Percentiles rank a stretch among this genome's conserved stretches.
Conservation (phyloP, 2,329 filamentous ascomycete genomes). For the Trichophyton verrucosum region DNA sequence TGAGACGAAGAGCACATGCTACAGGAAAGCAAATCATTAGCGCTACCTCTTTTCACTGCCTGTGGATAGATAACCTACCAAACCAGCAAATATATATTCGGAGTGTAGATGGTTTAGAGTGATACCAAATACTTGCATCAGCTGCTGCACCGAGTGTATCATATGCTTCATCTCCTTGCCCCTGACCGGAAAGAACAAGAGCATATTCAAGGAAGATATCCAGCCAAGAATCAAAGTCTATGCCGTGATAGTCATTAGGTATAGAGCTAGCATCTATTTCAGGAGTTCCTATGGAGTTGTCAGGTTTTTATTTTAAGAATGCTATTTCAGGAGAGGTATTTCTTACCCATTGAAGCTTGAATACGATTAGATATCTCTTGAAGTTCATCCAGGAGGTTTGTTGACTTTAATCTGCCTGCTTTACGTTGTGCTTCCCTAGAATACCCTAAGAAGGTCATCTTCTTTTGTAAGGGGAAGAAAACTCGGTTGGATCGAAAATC, state of each 20-base stretch:
- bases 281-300: conserved; percentile 7
- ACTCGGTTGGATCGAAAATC: conserved; percentile 49
- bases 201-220: conserved; percentile 84
- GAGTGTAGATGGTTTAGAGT: conserved; percentile 54
- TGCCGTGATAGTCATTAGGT: conserved; percentile 55
- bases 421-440: conserved; percentile 30
- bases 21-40: conserved; percentile 13
- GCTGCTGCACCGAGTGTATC: conserved; percentile 64
- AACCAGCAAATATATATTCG: conserved; percentile 68
- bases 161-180: conserved; percentile 61
- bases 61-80: conserved; percentile 34
- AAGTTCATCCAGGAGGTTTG: conserved; percentile 31
- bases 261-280: conserved; percentile 17
- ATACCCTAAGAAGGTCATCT: conserved; percentile 40
- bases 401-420: conserved; percentile 24
- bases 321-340: not conserved
- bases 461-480: conserved; percentile 45
- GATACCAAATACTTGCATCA: conserved; percentile 71
- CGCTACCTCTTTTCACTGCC: too few relatives aligned
- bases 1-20: conserved; percentile 71
- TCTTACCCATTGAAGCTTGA: conserved; percentile 31
- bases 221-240: conserved; percentile 74
- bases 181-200: conserved; percentile 56
- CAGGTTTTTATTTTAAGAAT: not conserved
- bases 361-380: conserved; percentile 34